Conservation (phyloP, 2,329 filamentous ascomycete genomes). For the Bipolaris oryzae region DNA sequence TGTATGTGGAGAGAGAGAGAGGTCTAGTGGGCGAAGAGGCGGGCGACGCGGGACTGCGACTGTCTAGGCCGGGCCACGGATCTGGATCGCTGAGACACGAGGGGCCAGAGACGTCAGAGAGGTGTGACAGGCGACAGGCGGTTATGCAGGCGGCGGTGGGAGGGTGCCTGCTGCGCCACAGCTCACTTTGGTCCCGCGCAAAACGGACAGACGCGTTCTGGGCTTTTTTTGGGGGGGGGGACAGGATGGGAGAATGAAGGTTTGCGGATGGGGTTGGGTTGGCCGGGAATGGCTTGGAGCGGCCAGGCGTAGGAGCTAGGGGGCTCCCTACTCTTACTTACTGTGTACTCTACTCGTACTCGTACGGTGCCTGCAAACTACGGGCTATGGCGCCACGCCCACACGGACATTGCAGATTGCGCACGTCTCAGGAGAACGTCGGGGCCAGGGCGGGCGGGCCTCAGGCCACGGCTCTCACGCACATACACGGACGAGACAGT, state of each 20-base stretch:
- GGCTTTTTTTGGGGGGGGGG: neutral
- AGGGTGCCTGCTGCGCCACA: constrained; percentile 6
- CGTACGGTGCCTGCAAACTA: too few species aligned
- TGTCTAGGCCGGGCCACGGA: neutral
- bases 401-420: constrained; percentile 20
- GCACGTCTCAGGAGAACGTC: constrained; percentile 38
- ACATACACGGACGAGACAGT: constrained; percentile 14
- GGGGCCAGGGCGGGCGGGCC: constrained; percentile 18
- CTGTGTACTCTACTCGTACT: too few species aligned
- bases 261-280: neutral
- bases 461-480: constrained; percentile 5
- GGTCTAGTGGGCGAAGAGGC: too few species aligned
- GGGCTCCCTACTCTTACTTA: too few species aligned
- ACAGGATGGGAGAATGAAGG: neutral
- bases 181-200: neutral
- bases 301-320: constrained; percentile 1
- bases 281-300: neutral
- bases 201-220: neutral
- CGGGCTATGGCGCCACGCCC: constrained; percentile 14
- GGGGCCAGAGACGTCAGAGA: neutral
- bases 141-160: neutral
- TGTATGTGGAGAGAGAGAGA: constrained; percentile 2
- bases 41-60: too few species aligned
- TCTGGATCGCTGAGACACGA: constrained; percentile 8
- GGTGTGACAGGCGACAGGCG: constrained; percentile 4